These are phyloP conservation scores for Globisporangium heterothallicum DNA, from an alignment of 352 stramenopile species.

Conservation along the genomic window DNA sequence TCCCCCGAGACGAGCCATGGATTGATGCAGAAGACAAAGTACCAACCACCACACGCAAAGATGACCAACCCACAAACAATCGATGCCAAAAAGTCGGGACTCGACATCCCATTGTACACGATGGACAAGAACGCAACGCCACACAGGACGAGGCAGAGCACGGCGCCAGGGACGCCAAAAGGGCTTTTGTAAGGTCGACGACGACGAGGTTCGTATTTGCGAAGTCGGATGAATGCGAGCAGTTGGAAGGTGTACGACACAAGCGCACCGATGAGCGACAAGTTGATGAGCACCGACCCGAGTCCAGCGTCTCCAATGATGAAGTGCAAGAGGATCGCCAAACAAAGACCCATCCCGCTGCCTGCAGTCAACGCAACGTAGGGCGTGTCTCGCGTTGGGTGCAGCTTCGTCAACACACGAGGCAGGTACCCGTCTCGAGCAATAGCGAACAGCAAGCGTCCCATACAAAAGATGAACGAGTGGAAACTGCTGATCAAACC, in stretches of 20 bases:
- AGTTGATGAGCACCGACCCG: constrained; percentile 60
- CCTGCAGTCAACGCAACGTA: constrained; percentile 42
- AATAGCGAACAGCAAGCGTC: constrained; percentile 52
- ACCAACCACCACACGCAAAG: too few species aligned
- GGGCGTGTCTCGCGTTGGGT: constrained; percentile 33
- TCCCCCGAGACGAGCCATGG: too few species aligned
- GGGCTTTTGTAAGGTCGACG: constrained; percentile 47
- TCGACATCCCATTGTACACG: constrained; percentile 52
- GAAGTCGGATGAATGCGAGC: constrained; percentile 53
- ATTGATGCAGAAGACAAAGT: too few species aligned
- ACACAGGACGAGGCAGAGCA: constrained; percentile 43
- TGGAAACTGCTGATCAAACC: constrained; percentile 55
- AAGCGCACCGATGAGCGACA: constrained; percentile 50
- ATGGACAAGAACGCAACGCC: constrained; percentile 45
- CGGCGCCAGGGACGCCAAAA: constrained; percentile 46
- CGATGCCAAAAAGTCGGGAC: constrained; percentile 62
- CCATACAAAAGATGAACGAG: constrained; percentile 75
- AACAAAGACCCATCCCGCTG: constrained; percentile 26
- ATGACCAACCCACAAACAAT: too few species aligned
- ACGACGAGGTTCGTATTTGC: constrained; percentile 38
- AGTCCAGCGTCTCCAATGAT: constrained; percentile 52
- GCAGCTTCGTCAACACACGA: constrained; percentile 44
- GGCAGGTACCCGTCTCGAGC: constrained; percentile 56
- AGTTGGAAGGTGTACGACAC: constrained; percentile 69
- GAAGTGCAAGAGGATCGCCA: constrained; percentile 52